Evolutionary conservation across 1,139 yeast species (phyloP).

Genomic region (Blastobotrys aristatus): DNA sequence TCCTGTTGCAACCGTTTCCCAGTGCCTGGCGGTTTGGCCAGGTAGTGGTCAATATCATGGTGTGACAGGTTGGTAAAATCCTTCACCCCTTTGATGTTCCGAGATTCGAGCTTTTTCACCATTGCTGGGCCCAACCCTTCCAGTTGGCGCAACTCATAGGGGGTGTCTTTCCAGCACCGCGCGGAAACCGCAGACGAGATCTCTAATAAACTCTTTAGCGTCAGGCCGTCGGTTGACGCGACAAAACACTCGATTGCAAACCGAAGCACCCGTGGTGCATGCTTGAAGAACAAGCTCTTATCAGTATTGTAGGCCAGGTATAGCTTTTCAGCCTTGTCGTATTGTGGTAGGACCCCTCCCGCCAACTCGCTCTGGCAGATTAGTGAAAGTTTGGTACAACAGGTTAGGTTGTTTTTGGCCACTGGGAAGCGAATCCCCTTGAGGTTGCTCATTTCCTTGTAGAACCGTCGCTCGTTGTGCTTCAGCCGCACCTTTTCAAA

Average conservation of each 20-base stretch:
- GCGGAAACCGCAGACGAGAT: not conserved
- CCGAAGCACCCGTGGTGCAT: slow-evolving; percentile 1
- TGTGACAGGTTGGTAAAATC: not conserved
- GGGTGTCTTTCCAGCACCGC: slow-evolving; percentile 6
- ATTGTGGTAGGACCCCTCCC: slow-evolving; percentile 1
- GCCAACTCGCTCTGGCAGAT: slow-evolving; percentile 7
- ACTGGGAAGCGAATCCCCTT: slow-evolving; percentile 2
- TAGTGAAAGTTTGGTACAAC: not conserved
- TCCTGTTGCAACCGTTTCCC: slow-evolving; percentile 5
- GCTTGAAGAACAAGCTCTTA: slow-evolving; percentile 4
- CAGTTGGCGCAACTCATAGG: slow-evolving; percentile 6
- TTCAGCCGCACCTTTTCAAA: slow-evolving; percentile 5
- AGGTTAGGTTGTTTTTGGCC: not conserved
- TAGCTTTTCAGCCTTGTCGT: slow-evolving; percentile 4
- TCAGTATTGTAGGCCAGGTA: not conserved
- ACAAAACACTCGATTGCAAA: slow-evolving; percentile 1
- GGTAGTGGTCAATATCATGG: slow-evolving; percentile 5
- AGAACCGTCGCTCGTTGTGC: slow-evolving; percentile 7
- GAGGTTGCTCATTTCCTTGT: slow-evolving; percentile 1
- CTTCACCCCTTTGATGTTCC: not conserved
- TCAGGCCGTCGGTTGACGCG: not conserved
- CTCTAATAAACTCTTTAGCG: not conserved
- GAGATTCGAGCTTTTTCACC: not conserved
- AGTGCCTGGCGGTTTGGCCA: not conserved
- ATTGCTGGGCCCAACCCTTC: slow-evolving; percentile 1